phyloP scores from a whole-genome alignment of 768 basidiomycete species.

The Hericium erinaceus region DNA sequence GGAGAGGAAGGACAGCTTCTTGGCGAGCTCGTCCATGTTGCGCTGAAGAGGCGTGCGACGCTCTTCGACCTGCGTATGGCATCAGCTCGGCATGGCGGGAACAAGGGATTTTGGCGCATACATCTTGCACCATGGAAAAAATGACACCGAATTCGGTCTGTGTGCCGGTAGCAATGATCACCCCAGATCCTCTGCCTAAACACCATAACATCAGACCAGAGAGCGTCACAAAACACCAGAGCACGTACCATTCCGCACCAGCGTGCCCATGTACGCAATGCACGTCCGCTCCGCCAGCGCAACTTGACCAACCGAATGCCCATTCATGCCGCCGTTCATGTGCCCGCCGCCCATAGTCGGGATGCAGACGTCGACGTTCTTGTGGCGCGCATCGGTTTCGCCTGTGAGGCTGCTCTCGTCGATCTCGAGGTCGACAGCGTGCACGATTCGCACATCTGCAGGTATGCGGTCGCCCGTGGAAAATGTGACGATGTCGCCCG shows the following conservation, averaged over 20 bases:
- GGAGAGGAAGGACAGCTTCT: constrained; percentile 81
- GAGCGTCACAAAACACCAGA: not conserved
- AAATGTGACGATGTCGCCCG: constrained; percentile 87
- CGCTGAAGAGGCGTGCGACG: constrained; percentile 87
- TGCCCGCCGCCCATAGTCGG: constrained; percentile 27
- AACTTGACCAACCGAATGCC: constrained; percentile 29
- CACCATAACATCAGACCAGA: not conserved
- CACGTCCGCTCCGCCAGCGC: constrained; percentile 80
- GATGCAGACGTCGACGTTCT: constrained; percentile 48
- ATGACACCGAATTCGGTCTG: constrained; percentile 94
- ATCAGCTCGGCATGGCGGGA: not conserved
- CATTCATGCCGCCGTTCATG: constrained; percentile 3
- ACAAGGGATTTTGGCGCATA: constrained; percentile 19
- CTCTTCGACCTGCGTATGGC: constrained; percentile 54
- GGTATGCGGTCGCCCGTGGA: constrained; percentile 89
- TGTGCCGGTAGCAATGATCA: constrained; percentile 79
- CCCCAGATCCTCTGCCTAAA: constrained; percentile 69
- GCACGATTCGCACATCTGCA: constrained; percentile 79
- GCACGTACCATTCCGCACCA: constrained; percentile 77
- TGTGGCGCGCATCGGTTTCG: constrained; percentile 76
- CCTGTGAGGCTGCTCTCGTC: constrained; percentile 95
- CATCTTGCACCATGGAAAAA: constrained; percentile 98
- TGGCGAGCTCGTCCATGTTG: constrained; percentile 94
- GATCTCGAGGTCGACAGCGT: constrained; percentile 82
- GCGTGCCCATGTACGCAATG: constrained; percentile 92